Evolutionary conservation across 176 grass and related monocot species (phyloP), one percentile per base, ranked within the genome.

Genomic region (Musa troglodytarum): DNA sequence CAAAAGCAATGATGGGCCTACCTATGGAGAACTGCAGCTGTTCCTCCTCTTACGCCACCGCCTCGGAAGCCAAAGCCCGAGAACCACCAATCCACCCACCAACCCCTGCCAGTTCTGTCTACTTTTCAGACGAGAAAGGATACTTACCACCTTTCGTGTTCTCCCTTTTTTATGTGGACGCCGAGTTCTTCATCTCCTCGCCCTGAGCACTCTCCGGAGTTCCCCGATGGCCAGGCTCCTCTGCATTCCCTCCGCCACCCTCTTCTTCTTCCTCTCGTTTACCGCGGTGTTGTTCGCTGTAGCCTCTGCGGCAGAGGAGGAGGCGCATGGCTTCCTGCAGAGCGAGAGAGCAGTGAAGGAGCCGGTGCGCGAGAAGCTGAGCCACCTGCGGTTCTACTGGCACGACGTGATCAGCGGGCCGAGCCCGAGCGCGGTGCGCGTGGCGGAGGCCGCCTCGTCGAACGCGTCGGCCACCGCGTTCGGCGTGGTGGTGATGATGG

Each of bases 401-500:
- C 88, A 96, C 61, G 92, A 96, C 69, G 54, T 92, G 15, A 1
- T 85, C 8, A 77, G 29, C 29, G 86, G 88, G 6, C 3, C 73
- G 19, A 67, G 8, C 69, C 84, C 86, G 7, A 91, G 88, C 1
- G 83, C 84, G 11, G 24, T 96, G 53, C 84, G 74, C 0, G 76
- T 96, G 11, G 88, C 80, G 19, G 62, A 89, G 69, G 86, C 88
- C 13, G 1, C 86, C 0, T 64, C 74, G 2, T 28, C 65, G 29
- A 81, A 67, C 62, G 11, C n/a, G 1, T 86, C 92, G 0, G 58
- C 76, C 1, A 85, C 84, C 53, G 69, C 2, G 19, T 96, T 92
- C 72, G 92, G 92, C 17, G 63, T 65, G 11, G 43, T 90, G 74
- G 50, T 84, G 61, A 84, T 88, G 73, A 89, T 96, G 20, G 92